Evolutionary conservation across 2,329 filamentous ascomycete genomes (phyloP), one percentile per base, ranked within the genome.

Genomic region (Grosmannia huntii): DNA sequence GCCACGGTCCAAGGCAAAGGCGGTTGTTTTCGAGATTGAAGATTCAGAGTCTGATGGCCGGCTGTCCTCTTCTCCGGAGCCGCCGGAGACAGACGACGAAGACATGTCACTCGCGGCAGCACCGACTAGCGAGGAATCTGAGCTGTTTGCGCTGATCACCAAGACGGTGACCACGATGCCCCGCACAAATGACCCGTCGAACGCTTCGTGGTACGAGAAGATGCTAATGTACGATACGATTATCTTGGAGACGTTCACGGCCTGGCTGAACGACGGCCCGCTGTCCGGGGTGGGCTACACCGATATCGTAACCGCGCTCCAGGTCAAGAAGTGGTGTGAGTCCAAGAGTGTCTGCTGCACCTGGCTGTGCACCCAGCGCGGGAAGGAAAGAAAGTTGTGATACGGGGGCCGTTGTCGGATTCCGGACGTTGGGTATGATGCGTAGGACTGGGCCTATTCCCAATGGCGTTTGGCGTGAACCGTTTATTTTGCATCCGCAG

Each of bases 161-260:
- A 71, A 73, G 46, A 82, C 82, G 0, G 72, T 86, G 11, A 78
- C 66, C 10, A 72, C 72, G 0, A 74, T 76, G 4, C 76, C 81
- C 3, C 74, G 74, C 14, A 75, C 79, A 0, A 73, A 65, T 4
- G 74, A 84, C 62, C 71, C 76, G 0, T 62, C 63, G 7, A 68
- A 77, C 2, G 83, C 82, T 16, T 90, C 82, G 2, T 97, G 91
- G 89, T 79, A 95, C 65, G 90, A 97, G 71, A 95, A 90, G 72
- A 96, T 99, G 53, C 75, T 97, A 6, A 82, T 97, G 68, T 97
- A 95, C 68, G 91, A 97, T 65, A 90, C 92, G 0, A 86, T 99
- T 50, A 78, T 94, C 1, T 71, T 96, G 0, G 92, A 97, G 70
- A 90, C 96, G 63, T 74, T 99, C 16, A 81, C 91, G 0, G 72